These are phyloP conservation scores for Endocarpon pusillum DNA, from an alignment of 495 filamentous ascomycete species.

Conservation along the genomic window DNA sequence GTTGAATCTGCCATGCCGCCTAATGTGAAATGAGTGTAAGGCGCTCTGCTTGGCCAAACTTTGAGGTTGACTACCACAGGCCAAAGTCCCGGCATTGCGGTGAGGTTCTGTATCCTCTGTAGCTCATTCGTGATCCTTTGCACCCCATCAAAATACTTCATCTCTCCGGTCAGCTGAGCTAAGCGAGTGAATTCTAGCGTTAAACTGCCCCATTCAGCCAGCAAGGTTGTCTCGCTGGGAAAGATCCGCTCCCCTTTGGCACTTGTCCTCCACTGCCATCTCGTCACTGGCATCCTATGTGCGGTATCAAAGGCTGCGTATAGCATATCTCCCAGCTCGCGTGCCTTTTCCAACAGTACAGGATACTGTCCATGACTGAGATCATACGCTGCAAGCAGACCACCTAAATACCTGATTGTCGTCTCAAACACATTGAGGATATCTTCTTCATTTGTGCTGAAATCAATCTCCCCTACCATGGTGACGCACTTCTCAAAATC, in stretches of 20 bases:
- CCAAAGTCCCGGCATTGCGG: slow-evolving; percentile 66
- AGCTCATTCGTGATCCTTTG: slow-evolving; percentile 73
- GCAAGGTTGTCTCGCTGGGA: slow-evolving; percentile 25
- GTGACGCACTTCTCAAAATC: slow-evolving; percentile 42
- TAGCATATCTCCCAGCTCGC: slow-evolving; percentile 72
- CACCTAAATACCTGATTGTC: slow-evolving; percentile 74
- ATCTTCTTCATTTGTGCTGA: slow-evolving; percentile 26
- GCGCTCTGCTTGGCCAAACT: slow-evolving; percentile 28
- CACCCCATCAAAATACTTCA: slow-evolving; percentile 84
- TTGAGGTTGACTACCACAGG: slow-evolving; percentile 51
- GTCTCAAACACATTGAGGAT: slow-evolving; percentile 75
- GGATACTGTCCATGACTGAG: slow-evolving; percentile 47
- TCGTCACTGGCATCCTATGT: slow-evolving; percentile 72
- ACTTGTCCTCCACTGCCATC: slow-evolving; percentile 33
- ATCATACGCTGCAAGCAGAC: slow-evolving; percentile 70
- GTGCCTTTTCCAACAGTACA: slow-evolving; percentile 65
- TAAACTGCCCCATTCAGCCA: slow-evolving; percentile 79
- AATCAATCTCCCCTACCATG: slow-evolving; percentile 36
- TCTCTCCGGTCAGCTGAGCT: slow-evolving; percentile 69
- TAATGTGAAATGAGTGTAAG: slow-evolving; percentile 55
- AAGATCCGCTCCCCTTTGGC: slow-evolving; percentile 21
- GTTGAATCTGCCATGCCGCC: slow-evolving; percentile 82
- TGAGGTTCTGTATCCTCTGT: slow-evolving; percentile 51
- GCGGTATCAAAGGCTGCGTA: slow-evolving; percentile 90
- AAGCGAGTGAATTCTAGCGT: slow-evolving; percentile 87